Percentiles rank a stretch among this genome's conserved stretches.
Evolutionary conservation across 2,329 filamentous ascomycete genomes (phyloP).

Genomic region (Aspergillus brunneoviolaceus): DNA sequence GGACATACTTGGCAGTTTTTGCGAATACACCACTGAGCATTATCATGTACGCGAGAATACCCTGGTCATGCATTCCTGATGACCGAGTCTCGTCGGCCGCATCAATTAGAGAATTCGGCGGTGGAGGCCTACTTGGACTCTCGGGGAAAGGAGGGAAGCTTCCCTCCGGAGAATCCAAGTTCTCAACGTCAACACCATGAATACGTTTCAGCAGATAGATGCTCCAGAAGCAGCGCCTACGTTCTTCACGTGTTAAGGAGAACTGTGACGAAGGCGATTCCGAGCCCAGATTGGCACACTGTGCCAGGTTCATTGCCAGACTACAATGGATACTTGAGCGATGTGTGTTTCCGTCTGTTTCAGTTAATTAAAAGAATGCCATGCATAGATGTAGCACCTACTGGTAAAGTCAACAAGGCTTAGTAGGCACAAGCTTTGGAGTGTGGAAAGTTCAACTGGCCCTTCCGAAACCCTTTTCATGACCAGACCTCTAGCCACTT

Average conservation of each 20-base stretch:
- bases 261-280: slow-evolving; percentile 29
- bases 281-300: slow-evolving; percentile 46
- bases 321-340: slow-evolving; percentile 47
- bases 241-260: slow-evolving; percentile 30
- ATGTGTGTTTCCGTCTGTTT: slow-evolving; percentile 46
- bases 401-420: slow-evolving; percentile 45
- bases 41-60: slow-evolving; percentile 50
- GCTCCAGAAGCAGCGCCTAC: slow-evolving; percentile 44
- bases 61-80: slow-evolving; percentile 37
- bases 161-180: slow-evolving; percentile 38
- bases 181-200: slow-evolving; percentile 44
- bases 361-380: neutral
- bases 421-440: slow-evolving; percentile 44
- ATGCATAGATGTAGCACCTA: slow-evolving; percentile 17
- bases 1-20: slow-evolving; percentile 50
- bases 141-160: slow-evolving; percentile 41
- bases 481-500: slow-evolving; percentile 37
- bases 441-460: slow-evolving; percentile 44
- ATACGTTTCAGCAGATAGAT: slow-evolving; percentile 47
- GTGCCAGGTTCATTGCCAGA: slow-evolving; percentile 47
- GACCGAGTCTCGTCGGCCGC: slow-evolving; percentile 22
- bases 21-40: slow-evolving; percentile 51
- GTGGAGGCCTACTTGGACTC: slow-evolving; percentile 33
- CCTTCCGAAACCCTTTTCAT: slow-evolving; percentile 42
- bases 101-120: slow-evolving; percentile 22